Base-by-base conservation (phyloP, 1,284 basidiomycete species). In the Blastosporella zonata region DNA sequence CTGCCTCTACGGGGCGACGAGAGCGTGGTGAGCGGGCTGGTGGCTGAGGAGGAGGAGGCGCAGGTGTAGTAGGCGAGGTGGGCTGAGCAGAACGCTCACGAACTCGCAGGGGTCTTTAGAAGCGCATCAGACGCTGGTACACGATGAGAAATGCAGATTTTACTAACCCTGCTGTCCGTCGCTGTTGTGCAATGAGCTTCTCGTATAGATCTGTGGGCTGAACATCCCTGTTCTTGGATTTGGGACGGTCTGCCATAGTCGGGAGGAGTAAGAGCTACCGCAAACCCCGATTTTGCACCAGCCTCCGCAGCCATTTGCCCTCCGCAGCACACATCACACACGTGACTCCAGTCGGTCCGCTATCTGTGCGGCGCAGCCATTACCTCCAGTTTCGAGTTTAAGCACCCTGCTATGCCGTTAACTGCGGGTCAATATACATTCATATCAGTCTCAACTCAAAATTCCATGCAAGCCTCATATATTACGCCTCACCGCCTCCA, bases 141-240 rank as follows among this genome's bases (percentile, higher is more conserved):
- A 9, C 8, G 5, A 31, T 46, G 31, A 43, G n/a, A 29, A 13
- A 35, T 23, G 49, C 31, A 25, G n/a, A 41, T 40, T 33, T 36
- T 15, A 74, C 78, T 44, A 52, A 87, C 86, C 68, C 70, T 43
- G 84, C 84, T 41, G 78, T 81, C 55, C 72, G 77, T 41, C 87
- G 73, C 59, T 81, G 78, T n/a, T 84, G 65, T 4, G 82, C 81
- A 51, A 82, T 73, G 33, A 90, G 70, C 54, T 74, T 77, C 62
- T 87, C 79, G 49, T 81, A 84, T 34, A 90, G 63, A 66, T 89
- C 84, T 0, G 82, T 83, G 2, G 79, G 73, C 42, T 78, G 72
- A 5, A 73, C 65, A 31, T 51, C 52, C 41, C 43, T 57, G n/a
- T 27, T 36, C 46, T 48, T 55, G 4, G 49, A 28, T 42, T 34